Base-by-base conservation (phyloP, 2,329 filamentous ascomycete genomes). In the Stagonosporopsis vannaccii region DNA sequence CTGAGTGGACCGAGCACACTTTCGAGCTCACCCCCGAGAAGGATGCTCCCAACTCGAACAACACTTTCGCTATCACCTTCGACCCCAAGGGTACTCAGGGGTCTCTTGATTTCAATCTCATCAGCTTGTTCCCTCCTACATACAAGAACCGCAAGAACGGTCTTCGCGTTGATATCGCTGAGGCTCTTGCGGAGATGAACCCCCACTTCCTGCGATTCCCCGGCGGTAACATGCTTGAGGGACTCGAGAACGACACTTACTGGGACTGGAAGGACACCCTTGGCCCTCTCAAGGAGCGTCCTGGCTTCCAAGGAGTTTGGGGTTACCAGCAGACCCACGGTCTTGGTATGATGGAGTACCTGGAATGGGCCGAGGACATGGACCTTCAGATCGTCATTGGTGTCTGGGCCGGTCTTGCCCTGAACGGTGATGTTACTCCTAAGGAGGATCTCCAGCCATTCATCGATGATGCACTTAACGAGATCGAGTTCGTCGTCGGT, bases 71-170 rank as follows among this genome's bases (percentile, higher is more conserved):
- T 2, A 70, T 85, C 45, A 83, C 80, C 2, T 81, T 82, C 30
- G 80, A 84, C 66, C 73, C 77, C 15, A 72, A 74, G 8, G 71
- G 58, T 47, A 61, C 61, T 8, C 52, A 63, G 47, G 48, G 65
- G n/a, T 65, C 63, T 17, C 61, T 75, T 1, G 71, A 74, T 50
- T 84, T 85, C 70, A 80, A 81, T 56, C 68, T 85, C 17, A 80
- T 85, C 57, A 81, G 79, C 45, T 67, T 85, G 33, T 85, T 84
- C 69, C 81, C 81, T 2, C 81, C 82, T 4, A 85, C 82, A 0
- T 85, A 81, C 77, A 84, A 83, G 47, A 66, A 78, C 57, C 75
- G 82, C 17, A 76, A 77, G 48, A 84, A 85, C 62, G 82, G 82
- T 17, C 68, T 84, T 37, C 75, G 82, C 8, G 71, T 77, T 32